Evolutionary conservation across 148 eudicot species (phyloP), one percentile per base, ranked within the genome.

Genomic region (Dysphania ambrosioides): DNA sequence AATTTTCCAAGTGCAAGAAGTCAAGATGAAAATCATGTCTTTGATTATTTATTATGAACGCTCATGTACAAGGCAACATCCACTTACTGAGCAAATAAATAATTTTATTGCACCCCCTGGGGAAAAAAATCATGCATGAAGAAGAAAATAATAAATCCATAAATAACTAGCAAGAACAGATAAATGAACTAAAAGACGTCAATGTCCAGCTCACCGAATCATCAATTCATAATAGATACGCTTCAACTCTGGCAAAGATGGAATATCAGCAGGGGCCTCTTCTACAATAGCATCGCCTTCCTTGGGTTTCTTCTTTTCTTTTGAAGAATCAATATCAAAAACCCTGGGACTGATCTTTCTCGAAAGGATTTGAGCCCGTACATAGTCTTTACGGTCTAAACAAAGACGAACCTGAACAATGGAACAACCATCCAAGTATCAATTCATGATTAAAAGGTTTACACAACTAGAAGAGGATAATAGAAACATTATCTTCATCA

Each of bases 361-460:
- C 2, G 98, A 91, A 47, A 94, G 98, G 63, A 91, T 94, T 75
- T 94, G 98, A 56, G 96, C 98, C 63, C 98, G 93, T 5, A 94
- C 93, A 72, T 85, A 94, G 80, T 91, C 96, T 79, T 86, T 87
- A 71, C 92, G 90, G 73, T 94, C 98, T 80, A 94, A 84, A 78
- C 98, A 94, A 68, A 91, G 84, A 55, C 97, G 97, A 34, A 94
- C 97, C 98, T 94, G 79, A 68, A 74, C 57, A 57, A 27, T 18
- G 18, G 53, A 31, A 29, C 12, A 57, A 10, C 26, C 66, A 72
- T 72, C 63, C 16, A 77, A 18, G 44, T 49, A 73, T 72, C 26
- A 70, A 35, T 32, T 8, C 66, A n/a, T 44, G 21, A 5, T 9
- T 44, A 21, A 29, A 9, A 30, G 9, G 16, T 47, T 13, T 13